Percentiles rank a stretch among this genome's conserved stretches.
Conservation (phyloP, 164 flowering plant genomes). For the Umbilicus rupestris region DNA sequence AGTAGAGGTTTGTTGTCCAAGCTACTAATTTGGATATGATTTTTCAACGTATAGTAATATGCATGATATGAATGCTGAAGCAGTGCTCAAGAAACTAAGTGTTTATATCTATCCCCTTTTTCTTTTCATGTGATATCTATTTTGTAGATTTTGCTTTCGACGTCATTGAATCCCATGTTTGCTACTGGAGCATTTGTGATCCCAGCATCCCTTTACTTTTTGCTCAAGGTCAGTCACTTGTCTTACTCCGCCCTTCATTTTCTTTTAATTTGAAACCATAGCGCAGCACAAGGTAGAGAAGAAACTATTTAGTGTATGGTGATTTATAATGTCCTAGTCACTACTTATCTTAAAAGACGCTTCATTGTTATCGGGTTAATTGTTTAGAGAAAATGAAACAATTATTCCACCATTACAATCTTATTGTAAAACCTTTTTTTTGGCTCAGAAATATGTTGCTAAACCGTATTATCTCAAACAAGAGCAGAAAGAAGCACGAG, state of each 20-base stretch:
- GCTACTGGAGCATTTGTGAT: conserved; percentile 78
- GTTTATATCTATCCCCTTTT: background rate
- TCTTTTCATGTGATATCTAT: background rate
- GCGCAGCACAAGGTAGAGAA: background rate
- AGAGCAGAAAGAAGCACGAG: conserved; percentile 57
- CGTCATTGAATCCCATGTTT: conserved; percentile 39
- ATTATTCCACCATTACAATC: background rate
- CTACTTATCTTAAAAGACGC: background rate
- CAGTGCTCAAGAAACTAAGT: background rate
- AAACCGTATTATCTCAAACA: conserved; percentile 66
- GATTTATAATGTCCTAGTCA: background rate
- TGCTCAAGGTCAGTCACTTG: conserved; percentile 51
- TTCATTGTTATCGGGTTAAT: background rate
- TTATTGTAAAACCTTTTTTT: background rate
- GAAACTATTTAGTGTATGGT: no score
- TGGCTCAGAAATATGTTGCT: conserved; percentile 55
- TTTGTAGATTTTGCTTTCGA: conserved; percentile 78
- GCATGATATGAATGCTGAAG: background rate
- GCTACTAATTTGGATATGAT: background rate
- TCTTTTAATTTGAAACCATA: background rate
- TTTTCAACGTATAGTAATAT: background rate
- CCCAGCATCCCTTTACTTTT: conserved; percentile 76
- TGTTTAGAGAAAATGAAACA: background rate
- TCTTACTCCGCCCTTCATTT: background rate
- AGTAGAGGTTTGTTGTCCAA: background rate